Conservation (phyloP, 2,329 filamentous ascomycete genomes). For the Nigrospora osmanthi region DNA sequence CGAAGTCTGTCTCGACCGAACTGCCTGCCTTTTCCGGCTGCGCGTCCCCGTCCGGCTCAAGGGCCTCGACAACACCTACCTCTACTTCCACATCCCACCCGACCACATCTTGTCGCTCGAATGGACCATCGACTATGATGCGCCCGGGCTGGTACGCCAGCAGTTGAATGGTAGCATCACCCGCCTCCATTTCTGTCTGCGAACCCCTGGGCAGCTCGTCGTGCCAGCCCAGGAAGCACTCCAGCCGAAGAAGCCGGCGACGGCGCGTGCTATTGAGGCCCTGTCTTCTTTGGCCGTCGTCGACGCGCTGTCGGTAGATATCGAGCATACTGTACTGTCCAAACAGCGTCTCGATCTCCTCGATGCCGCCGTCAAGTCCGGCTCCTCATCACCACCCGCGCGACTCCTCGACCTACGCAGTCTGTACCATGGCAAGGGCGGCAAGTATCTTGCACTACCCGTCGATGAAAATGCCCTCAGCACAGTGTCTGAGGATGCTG, state of each 20-base stretch:
- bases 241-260: background rate
- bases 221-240: background rate
- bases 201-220: background rate
- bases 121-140: background rate
- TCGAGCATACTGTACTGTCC: background rate
- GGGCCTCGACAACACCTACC: background rate
- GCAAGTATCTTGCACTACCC: background rate
- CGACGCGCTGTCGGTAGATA: background rate
- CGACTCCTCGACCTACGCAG: background rate
- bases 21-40: background rate
- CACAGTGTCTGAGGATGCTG: background rate
- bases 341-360: background rate
- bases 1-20: background rate
- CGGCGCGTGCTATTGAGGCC: background rate
- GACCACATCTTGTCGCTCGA: background rate
- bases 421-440: constrained; percentile 1
- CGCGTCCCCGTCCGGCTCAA: background rate
- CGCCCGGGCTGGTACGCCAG: background rate
- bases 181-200: background rate
- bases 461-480: background rate
- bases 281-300: background rate
- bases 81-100: background rate
- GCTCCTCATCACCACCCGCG: background rate
- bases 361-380: background rate
- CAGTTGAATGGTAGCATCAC: background rate